These are phyloP conservation scores for Candida stauntonica DNA, from an alignment of 805 yeast species.

Conservation along the genomic window DNA sequence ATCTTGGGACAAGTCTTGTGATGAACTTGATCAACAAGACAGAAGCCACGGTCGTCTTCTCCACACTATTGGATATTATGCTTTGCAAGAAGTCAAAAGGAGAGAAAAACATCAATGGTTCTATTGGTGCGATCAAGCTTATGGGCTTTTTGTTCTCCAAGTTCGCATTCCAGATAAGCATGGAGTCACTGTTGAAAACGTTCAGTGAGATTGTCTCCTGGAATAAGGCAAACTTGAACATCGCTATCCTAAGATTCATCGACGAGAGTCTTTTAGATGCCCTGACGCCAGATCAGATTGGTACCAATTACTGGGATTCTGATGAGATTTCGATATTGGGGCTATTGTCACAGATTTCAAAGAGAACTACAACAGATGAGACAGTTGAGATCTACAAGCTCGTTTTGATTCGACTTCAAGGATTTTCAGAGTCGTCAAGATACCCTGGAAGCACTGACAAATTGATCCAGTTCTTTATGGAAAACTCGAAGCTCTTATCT, in stretches of 20 bases:
- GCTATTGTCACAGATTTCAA: constrained; percentile 20
- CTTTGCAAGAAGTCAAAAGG: constrained; percentile 11
- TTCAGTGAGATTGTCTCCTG: constrained; percentile 30
- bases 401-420: constrained; percentile 33
- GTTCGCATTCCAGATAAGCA: constrained; percentile 25
- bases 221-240: constrained; percentile 36
- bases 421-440: constrained; percentile 27
- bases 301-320: constrained; percentile 36
- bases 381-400: constrained; percentile 30
- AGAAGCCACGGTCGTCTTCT: constrained; percentile 13
- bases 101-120: constrained; percentile 27
- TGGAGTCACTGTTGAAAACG: constrained; percentile 32
- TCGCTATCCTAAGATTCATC: constrained; percentile 37
- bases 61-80: constrained; percentile 17
- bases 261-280: constrained; percentile 36
- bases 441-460: constrained; percentile 40
- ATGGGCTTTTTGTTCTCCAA: constrained; percentile 31
- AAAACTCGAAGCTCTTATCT: constrained; percentile 34
- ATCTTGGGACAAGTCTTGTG: constrained; percentile 36
- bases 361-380: constrained; percentile 27
- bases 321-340: constrained; percentile 10
- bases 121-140: constrained; percentile 38
- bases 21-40: constrained; percentile 28
- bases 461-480: constrained; percentile 38
- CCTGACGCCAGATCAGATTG: constrained; percentile 27